Conservation (phyloP, 2,329 filamentous ascomycete species). For the Calonectria honghensis region DNA sequence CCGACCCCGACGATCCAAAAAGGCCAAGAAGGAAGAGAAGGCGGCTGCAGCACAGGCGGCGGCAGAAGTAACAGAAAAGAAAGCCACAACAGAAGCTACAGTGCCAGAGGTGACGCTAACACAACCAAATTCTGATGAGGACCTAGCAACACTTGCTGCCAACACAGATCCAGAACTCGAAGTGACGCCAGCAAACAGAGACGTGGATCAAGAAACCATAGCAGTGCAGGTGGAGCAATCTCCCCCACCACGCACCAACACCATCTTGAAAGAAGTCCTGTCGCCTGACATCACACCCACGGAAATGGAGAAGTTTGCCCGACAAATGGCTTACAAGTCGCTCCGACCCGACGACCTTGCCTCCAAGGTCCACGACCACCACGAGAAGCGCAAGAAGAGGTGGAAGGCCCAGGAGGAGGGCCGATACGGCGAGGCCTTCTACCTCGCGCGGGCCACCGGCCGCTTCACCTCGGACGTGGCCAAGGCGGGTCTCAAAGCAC, state of each 20-base stretch:
- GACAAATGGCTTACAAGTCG: constrained; percentile 58
- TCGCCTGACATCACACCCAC: constrained; percentile 45
- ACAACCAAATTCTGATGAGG: constrained; percentile 12
- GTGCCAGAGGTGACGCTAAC: neutral
- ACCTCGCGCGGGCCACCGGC: constrained; percentile 64
- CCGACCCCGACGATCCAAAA: constrained; percentile 16
- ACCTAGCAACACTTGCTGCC: constrained; percentile 27
- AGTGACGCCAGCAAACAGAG: neutral
- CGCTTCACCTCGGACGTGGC: constrained; percentile 77
- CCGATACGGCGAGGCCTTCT: constrained; percentile 52
- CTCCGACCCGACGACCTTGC: constrained; percentile 71
- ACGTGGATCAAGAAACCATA: constrained; percentile 17
- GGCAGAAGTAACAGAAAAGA: neutral
- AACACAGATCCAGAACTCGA: constrained; percentile 25
- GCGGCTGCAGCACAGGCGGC: neutral
- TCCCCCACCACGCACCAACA: neutral
- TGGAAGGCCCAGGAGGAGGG: constrained; percentile 55
- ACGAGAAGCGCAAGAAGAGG: constrained; percentile 48
- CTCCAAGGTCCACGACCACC: constrained; percentile 40
- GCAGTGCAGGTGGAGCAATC: neutral
- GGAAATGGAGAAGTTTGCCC: constrained; percentile 56
- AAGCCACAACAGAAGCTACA: neutral
- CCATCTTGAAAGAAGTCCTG: neutral
- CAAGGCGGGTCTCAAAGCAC: constrained; percentile 77
- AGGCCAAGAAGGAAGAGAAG: constrained; percentile 3